These are phyloP conservation scores for Colletotrichum musicola DNA, from an alignment of 2,329 filamentous ascomycete species.

Conservation along the genomic window DNA sequence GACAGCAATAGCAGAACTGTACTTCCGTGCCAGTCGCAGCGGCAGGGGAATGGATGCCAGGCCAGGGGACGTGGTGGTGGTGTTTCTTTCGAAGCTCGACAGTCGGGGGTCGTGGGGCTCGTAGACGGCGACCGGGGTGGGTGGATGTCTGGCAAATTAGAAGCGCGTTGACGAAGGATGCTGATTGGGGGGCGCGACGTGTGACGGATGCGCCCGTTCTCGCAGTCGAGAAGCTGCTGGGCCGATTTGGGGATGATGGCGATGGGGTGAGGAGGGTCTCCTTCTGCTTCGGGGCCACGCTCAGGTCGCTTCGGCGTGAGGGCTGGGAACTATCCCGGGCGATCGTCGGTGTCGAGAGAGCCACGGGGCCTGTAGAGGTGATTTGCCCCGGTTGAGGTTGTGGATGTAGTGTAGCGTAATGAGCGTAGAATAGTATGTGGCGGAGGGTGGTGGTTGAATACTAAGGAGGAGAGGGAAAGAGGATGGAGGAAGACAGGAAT, in stretches of 20 bases:
- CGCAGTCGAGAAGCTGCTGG: slow-evolving; percentile 20
- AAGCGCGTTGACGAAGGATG: slow-evolving; percentile 16
- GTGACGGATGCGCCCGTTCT: slow-evolving; percentile 38
- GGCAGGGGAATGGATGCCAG: slow-evolving; percentile 2
- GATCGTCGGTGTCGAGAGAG: slow-evolving; percentile 20
- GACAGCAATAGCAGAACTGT: neutral
- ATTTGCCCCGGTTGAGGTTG: too few relatives aligned
- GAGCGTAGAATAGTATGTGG: too few relatives aligned
- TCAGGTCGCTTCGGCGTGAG: slow-evolving; percentile 11
- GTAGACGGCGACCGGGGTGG: neutral
- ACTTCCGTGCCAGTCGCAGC: neutral
- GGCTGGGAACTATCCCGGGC: slow-evolving; percentile 21
- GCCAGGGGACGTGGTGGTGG: slow-evolving; percentile 12
- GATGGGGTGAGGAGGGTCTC: slow-evolving; percentile 11
- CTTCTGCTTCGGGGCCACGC: slow-evolving; percentile 19
- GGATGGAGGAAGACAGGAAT: neutral
- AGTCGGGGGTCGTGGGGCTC: neutral
- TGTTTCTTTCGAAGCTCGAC: slow-evolving; percentile 23
- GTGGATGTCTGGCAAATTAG: slow-evolving; percentile 38
- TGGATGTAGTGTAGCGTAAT: too few relatives aligned
- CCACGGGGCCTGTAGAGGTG: neutral
- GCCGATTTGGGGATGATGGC: slow-evolving; percentile 26
- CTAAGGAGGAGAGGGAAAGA: neutral
- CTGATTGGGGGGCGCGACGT: slow-evolving; percentile 35
- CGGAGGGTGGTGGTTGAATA: too few relatives aligned